Conservation (phyloP, 257 asterid genomes). For the Solanum stenotomum region DNA sequence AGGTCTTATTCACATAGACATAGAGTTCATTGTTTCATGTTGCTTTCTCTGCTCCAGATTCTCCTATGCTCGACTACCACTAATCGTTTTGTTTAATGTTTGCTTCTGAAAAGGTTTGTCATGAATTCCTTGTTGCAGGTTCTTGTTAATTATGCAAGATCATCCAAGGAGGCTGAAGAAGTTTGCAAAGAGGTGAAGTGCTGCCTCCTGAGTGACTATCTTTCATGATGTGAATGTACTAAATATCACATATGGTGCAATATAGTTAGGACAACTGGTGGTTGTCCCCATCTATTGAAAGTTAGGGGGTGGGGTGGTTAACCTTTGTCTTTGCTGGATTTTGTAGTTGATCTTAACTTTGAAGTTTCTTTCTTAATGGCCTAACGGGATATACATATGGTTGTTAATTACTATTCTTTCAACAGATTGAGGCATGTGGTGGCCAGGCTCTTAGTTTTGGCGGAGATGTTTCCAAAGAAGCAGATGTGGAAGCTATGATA, state of each 20-base stretch:
- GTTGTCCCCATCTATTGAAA: neutral
- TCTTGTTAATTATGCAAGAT: constrained; percentile 95
- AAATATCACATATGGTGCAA: neutral
- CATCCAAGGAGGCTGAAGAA: constrained; percentile 95
- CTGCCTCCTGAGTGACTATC: neutral
- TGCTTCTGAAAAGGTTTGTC: constrained; percentile 1
- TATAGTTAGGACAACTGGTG: neutral
- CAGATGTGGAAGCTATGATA: constrained; percentile 82
- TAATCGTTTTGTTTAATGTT: neutral
- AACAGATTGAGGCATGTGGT: constrained; percentile 79
- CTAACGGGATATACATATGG: neutral
- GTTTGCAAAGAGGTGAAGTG: constrained; percentile 46
- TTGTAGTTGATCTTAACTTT: neutral
- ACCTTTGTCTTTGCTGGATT: neutral
- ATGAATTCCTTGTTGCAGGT: constrained; percentile 36
- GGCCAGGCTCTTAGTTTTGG: constrained; percentile 87
- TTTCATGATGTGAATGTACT: neutral
- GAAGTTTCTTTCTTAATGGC: neutral
- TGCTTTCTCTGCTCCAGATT: neutral
- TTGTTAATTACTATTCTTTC: neutral
- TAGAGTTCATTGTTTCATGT: neutral
- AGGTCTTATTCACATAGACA: neutral
- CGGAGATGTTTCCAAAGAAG: constrained; percentile 96
- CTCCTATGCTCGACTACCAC: neutral
- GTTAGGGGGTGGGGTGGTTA: neutral